Evolutionary conservation across 345 rosid species (phyloP), one percentile per base, ranked within the genome.

Genomic region (Syzygium aromaticum): DNA sequence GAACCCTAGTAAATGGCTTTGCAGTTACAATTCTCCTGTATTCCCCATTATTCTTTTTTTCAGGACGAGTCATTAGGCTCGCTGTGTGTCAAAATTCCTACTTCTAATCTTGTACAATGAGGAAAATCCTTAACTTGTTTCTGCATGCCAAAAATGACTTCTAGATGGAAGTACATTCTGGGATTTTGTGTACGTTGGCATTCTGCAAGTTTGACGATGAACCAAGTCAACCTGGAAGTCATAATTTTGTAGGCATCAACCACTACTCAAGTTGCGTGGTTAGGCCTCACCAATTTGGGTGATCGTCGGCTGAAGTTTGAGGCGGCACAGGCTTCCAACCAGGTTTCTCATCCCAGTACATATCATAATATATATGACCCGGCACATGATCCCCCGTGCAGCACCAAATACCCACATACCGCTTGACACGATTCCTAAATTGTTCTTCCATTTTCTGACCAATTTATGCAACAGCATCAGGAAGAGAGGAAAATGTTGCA

Each of bases 341-440:
- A 1, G 99, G 97, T 91, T 96, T 96, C 94, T 96, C 96, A 25
- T 98, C 99, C 99, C 99, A 98, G 87, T 94, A 96, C 96, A 95
- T 96, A 89, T 96, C 98, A 54, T 98, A 98, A 85, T 96, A 96
- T 84, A 98, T 93, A 88, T 98, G 99, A 77, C 99, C 99, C 0
- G 99, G 98, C 73, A 88, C 87, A 88, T 94, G 96, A 93, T 90
- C 92, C 59, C 90, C 93, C 53, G 95, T 95, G 52, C 99, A 98
- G 89, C 99, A 98, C 99, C 99, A 98, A 90, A 98, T 95, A 51
- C 99, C 99, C 7, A 94, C 94, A 87, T 98, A 98, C 15, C 89
- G 92, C 90, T 95, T 98, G 86, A 94, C 91, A 9, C 98, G 95
- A 12, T 89, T 95, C 92, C 97, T 94, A 87, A 96, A 98, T 88